These are phyloP conservation scores for Zangia roseola DNA, from an alignment of 768 basidiomycete species.

Conservation along the genomic window DNA sequence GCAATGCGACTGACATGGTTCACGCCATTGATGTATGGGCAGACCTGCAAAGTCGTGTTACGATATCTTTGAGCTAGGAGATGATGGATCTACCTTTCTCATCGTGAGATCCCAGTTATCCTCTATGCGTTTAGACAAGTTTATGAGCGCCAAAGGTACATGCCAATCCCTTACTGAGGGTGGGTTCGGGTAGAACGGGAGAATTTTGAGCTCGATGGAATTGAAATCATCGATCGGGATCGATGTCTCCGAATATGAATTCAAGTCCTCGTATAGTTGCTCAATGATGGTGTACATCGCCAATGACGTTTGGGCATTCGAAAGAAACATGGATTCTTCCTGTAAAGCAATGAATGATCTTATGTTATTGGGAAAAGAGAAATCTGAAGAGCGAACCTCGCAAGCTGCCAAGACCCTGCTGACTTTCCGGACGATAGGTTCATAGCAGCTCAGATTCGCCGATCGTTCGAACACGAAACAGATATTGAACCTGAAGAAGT, in stretches of 20 bases:
- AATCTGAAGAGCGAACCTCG: conserved; percentile 59
- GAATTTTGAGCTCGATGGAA: conserved; percentile 92
- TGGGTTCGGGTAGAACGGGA: conserved; percentile 96
- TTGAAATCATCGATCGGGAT: conserved; percentile 91
- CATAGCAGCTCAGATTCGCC: conserved; percentile 93
- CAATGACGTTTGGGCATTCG: conserved; percentile 62
- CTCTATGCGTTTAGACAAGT: conserved; percentile 76
- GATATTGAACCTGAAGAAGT: conserved; percentile 91
- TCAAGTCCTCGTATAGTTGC: conserved; percentile 95
- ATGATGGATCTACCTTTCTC: conserved; percentile 57
- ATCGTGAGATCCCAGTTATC: conserved; percentile 97
- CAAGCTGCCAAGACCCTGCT: conserved; percentile 84
- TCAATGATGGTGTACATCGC: conserved; percentile 84
- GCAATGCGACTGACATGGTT: conserved; percentile 93
- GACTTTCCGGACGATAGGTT: conserved; percentile 92
- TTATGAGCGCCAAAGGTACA: conserved; percentile 89
- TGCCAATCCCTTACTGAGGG: conserved; percentile 90
- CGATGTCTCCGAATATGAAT: conserved; percentile 95
- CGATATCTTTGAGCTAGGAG: neutral
- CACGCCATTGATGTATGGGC: conserved; percentile 81
- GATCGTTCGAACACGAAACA: conserved; percentile 94
- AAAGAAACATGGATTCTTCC: conserved; percentile 90
- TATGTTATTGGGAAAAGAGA: neutral
- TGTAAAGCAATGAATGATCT: conserved; percentile 28
- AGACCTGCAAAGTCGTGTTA: conserved; percentile 44